Base-by-base conservation (phyloP, 805 yeast species). In the Brettanomyces custersianus region DNA sequence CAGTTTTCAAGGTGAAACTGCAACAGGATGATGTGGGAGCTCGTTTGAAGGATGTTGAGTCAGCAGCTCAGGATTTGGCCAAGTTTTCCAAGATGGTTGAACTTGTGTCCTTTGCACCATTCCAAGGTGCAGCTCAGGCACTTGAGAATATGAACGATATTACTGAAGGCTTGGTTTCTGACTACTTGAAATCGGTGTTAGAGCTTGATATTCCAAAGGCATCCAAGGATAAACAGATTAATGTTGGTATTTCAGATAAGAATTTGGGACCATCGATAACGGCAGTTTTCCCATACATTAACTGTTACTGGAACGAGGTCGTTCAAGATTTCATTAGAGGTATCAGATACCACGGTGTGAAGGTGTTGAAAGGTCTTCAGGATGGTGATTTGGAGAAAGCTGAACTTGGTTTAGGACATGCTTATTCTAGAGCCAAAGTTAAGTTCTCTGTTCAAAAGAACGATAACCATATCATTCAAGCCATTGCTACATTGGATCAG, bases 111-210 rank as follows among this genome's bases (percentile, higher is more conserved):
- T 92, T 92, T 65, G 95, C 96, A 41, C 98, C 98, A 34, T 92
- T 92, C 74, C 88, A 92, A 65, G 96, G 96, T 54, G 98, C 98
- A 42, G 97, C 98, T 36, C 97, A 92, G 65, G 98, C 98, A 42
- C 75, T 92, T 55, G 97, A 90, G 65, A 92, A 92, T 59, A 96
- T 97, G 49, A 92, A 92, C 59, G 97, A 92, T 59, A 82, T 92
- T 51, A 84, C 95, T 47, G 98, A 92, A 67, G 98, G 98, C 55
- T 73, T 88, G 51, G 95, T 90, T 39, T 81, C 88, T 40, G 97
- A 92, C 51, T 84, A 83, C 65, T 74, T 92, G 65, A 86, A 85
- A 62, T 76, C 94, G 27, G 73, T 92, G 38, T 66, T 92, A 49
- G 97, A 90, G 65, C 68, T 87, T 57, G 90, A 88, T 69, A 65